Evolutionary conservation across 179 eudicot genomes (phyloP).

Genomic region (Spinacia oleracea): DNA sequence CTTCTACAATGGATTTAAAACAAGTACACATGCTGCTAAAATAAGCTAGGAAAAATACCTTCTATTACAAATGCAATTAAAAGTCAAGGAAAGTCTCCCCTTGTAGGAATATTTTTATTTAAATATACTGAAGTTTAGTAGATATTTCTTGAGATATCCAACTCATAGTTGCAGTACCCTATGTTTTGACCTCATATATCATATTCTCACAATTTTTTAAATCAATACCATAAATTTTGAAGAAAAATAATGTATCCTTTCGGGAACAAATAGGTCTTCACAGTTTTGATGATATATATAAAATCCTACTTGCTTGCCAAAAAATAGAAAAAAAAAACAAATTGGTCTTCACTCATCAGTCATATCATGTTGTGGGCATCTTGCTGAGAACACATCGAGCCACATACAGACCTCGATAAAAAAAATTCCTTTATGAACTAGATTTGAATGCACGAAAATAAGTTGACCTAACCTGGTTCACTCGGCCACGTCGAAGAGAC

Average conservation of each 20-base stretch:
- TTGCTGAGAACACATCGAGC: background rate
- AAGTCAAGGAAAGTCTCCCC: background rate
- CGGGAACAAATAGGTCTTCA: background rate
- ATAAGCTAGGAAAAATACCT: background rate
- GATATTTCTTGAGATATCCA: background rate
- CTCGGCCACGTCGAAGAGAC: constrained; percentile 65
- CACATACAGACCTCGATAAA: background rate
- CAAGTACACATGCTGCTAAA: too few relatives aligned
- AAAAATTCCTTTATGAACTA: background rate
- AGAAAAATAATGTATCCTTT: background rate
- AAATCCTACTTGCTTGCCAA: too few relatives aligned
- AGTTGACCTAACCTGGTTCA: constrained; percentile 49
- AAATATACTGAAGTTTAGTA: background rate
- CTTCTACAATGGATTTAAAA: too few relatives aligned
- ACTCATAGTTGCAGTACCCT: background rate
- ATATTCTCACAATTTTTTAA: background rate
- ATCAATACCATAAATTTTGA: background rate
- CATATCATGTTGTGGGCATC: too few relatives aligned
- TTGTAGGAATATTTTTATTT: background rate
- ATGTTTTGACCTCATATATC: background rate
- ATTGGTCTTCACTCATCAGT: too few relatives aligned
- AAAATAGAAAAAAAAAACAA: too few relatives aligned
- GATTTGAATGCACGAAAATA: background rate
- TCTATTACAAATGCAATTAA: background rate
- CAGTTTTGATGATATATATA: too few relatives aligned